Evolutionary conservation across 768 basidiomycete species (phyloP), one percentile per base, ranked within the genome.

Genomic region (Auricularia cornea): DNA sequence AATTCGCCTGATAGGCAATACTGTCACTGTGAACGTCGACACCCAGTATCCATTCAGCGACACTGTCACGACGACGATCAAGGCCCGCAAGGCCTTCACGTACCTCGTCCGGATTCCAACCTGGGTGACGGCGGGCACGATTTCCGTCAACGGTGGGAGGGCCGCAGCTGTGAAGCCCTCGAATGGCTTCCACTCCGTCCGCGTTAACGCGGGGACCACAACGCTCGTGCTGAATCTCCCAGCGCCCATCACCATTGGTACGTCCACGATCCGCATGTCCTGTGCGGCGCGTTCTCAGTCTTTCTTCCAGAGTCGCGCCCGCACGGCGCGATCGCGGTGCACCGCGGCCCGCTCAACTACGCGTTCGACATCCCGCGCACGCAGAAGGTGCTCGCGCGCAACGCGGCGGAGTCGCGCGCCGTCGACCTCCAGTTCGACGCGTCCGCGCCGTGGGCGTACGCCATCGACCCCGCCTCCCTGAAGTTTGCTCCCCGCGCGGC

Each of bases 11-110:
- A 5, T 14, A 80, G 80, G 70, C 4, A 82, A 81, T 63, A 66
- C 67, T 35, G 79, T 82, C 32, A 73, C 73, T 14, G 80, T 75
- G n/a, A 73, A 70, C 29, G 80, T 81, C 20, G 77, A 80, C 61
- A 83, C 81, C 2, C 66, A 79, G 18, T 83, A 83, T 66, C 81
- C 82, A 3, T 83, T 83, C 75, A 77, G 79, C 64, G 80, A 81
- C 66, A 76, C 74, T 8, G 68, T 83, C 8, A 75, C 75, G n/a
- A 81, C 78, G 6, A 80, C 79, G 2, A 73, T 82, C 61, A 76
- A 72, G 3, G 79, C 81, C 1, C 69, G 71, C 3, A 71, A 75
- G 51, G 71, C 77, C 3, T 82, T 81, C 69, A 80, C 76, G 3
- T 81, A 81, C 71, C 75, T 71, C 60, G 76, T 82, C 28, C 79